Evolutionary conservation across 2,329 filamentous ascomycete species (phyloP), one percentile per base, ranked within the genome.

Genomic region (Pleomassaria siparia): DNA sequence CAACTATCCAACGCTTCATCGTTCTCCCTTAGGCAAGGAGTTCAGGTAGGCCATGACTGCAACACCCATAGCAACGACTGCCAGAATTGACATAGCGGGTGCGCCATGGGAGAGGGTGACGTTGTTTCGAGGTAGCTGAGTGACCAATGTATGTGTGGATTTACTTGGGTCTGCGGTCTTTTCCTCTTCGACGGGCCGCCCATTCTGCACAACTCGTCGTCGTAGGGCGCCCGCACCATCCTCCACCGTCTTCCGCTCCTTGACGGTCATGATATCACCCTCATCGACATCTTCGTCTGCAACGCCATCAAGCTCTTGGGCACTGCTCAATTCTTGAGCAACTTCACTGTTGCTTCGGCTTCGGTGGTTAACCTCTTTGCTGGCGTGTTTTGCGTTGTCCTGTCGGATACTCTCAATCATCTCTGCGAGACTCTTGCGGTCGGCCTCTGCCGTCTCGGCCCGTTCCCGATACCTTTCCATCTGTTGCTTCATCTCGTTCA

Each of bases 341-440:
- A 37, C 40, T 24, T 60, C 51, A 44, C 51, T 55, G 26, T 59
- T 51, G 43, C 63, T 67, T 40, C 58, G 55, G 44, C 63, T 62
- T 29, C 56, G 56, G 24, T 57, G 59, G 21, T 59, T 60, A 35
- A 56, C 58, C 20, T 64, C 64, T 50, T 67, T 62, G 44, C 47
- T 53, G 28, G 58, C 72, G 3, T 72, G 72, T n/a, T 71, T 75
- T 25, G 71, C 72, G 58, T 85, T 83, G 58, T 91, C 85, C 59
- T 77, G 79, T 44, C 91, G 83, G 46, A 96, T 87, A 56, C 87
- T 86, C 59, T 89, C 79, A 11, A 96, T 85, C 89, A 97, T 94
- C 65, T 96, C 89, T 1, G 88, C 86, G 36, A 99, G 74, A 1
- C 86, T 87, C 68, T 87, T 86, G 45, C 87, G 84, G 60, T 96